Conservation (phyloP, 208 protist species). For the Acanthamoeba healyi region DNA sequence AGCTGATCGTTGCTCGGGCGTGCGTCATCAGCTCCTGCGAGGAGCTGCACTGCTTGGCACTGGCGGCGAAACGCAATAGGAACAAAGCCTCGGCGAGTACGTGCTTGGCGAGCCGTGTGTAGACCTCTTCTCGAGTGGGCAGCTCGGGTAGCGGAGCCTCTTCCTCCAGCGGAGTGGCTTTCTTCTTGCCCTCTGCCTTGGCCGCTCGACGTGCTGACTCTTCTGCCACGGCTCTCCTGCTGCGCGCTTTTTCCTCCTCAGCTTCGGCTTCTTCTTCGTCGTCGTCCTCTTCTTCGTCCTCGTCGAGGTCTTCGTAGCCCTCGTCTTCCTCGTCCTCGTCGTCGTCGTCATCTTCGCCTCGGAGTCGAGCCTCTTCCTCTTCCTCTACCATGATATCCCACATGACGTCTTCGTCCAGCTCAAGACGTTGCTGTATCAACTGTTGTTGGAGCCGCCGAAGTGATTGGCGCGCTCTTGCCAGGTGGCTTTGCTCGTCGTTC, state of each 20-base stretch:
- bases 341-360: not conserved
- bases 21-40: not conserved
- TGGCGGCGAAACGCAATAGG: conserved; percentile 27
- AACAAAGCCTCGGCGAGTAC: not conserved
- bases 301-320: not conserved
- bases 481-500: not conserved
- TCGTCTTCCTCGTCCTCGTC: not conserved
- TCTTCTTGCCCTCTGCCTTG: conserved; percentile 14
- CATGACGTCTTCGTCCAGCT: conserved; percentile 51
- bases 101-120: conserved; percentile 16
- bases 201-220: not conserved
- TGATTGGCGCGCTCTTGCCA: conserved; percentile 8
- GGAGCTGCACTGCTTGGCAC: not conserved
- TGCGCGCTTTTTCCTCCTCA: not conserved
- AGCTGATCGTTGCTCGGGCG: not conserved
- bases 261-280: not conserved
- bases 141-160: not conserved
- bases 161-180: not conserved
- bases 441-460: conserved; percentile 22
- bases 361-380: conserved; percentile 24
- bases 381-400: conserved; percentile 63
- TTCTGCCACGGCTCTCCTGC: not conserved
- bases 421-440: not conserved
- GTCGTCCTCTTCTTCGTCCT: conserved; percentile 10
- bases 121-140: conserved; percentile 35